Evolutionary conservation across 176 grass and related monocot species (phyloP).

Genomic region (Otatea glauca): DNA sequence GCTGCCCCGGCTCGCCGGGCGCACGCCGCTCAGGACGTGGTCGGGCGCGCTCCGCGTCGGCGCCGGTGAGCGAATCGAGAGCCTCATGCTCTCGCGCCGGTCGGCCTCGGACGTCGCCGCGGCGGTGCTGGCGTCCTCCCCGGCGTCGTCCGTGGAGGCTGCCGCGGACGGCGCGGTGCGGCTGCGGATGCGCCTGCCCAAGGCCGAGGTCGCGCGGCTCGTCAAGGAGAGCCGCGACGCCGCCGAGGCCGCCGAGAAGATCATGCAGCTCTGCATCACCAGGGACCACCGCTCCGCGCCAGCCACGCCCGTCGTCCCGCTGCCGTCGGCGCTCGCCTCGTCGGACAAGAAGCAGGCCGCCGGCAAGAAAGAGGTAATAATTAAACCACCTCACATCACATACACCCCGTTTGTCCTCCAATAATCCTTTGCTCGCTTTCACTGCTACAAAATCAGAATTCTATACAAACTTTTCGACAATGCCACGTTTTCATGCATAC

Average conservation of each 20-base stretch:
- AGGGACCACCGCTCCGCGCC: slow-evolving; percentile 47
- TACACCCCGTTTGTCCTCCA: neutral
- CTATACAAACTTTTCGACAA: neutral
- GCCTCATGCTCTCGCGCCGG: slow-evolving; percentile 66
- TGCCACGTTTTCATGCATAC: neutral
- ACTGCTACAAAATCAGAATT: neutral
- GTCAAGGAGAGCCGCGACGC: slow-evolving; percentile 72
- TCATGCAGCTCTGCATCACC: slow-evolving; percentile 71
- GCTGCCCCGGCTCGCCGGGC: slow-evolving; percentile 32
- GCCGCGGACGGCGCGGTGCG: slow-evolving; percentile 48
- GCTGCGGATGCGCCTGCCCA: slow-evolving; percentile 67
- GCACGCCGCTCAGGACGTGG: slow-evolving; percentile 53
- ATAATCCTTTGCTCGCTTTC: slow-evolving; percentile 28
- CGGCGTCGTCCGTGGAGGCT: slow-evolving; percentile 40
- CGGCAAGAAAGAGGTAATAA: slow-evolving; percentile 72
- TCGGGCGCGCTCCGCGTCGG: slow-evolving; percentile 65
- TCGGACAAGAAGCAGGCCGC: neutral
- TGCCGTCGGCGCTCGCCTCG: neutral
- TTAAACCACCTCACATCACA: neutral
- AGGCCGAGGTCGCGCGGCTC: slow-evolving; percentile 68
- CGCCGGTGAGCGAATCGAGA: slow-evolving; percentile 70
- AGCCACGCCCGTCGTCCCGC: slow-evolving; percentile 4
- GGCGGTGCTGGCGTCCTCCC: neutral
- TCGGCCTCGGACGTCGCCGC: slow-evolving; percentile 59
- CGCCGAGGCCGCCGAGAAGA: slow-evolving; percentile 70